Conservation (phyloP, 257 asterid genomes). For the Solanum infundibuliforme region DNA sequence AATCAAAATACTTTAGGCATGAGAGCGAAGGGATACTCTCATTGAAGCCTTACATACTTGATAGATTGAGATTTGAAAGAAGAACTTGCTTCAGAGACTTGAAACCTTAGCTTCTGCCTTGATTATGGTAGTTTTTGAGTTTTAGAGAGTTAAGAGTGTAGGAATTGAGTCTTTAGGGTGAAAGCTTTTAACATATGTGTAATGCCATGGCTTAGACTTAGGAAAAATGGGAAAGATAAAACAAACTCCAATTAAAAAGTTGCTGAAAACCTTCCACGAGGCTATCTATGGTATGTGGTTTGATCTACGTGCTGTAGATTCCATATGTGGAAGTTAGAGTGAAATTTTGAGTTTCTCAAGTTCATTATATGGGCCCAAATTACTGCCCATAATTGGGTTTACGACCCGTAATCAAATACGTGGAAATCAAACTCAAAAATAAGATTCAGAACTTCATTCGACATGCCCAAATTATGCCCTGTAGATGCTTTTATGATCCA, state of each 20-base stretch:
- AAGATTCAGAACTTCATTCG: not conserved
- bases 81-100: too few relatives aligned
- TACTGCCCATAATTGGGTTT: not conserved
- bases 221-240: not conserved
- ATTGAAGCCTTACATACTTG: not conserved
- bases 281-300: not conserved
- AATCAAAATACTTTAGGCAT: not conserved
- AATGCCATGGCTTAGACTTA: not conserved
- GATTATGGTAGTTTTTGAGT: not conserved
- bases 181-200: too few relatives aligned
- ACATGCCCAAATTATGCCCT: too few relatives aligned
- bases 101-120: too few relatives aligned
- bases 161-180: not conserved
- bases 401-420: not conserved
- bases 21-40: not conserved
- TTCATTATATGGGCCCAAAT: not conserved
- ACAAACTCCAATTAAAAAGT: not conserved
- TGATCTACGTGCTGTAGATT: not conserved
- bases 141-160: not conserved
- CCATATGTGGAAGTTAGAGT: not conserved
- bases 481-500: not conserved
- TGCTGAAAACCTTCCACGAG: not conserved
- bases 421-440: not conserved
- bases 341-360: not conserved
- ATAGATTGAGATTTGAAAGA: too few relatives aligned